Evolutionary conservation across 345 rosid species (phyloP), one percentile per base, ranked within the genome.

Genomic region (Moringa oleifera): DNA sequence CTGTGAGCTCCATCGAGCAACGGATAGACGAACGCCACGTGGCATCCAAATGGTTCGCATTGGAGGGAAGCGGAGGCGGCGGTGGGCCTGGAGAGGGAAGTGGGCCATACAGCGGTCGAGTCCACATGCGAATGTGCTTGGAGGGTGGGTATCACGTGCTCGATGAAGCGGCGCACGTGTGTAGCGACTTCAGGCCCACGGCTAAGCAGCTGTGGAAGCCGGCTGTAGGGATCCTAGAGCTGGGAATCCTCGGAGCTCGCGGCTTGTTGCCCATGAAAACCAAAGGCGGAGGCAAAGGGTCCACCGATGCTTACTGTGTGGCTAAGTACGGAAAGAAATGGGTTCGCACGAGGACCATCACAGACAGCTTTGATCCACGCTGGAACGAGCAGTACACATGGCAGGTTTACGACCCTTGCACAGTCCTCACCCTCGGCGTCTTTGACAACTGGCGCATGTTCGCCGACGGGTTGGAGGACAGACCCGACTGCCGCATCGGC

Each of bases 341-440:
- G 99, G 97, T 90, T 49, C 85, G 97, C 53, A 94, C 99, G 0
- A 67, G 97, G 21, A 90, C 99, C 6, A 77, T 94, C 37, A 82
- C 81, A 0, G 99, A 94, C 75, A 83, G 88, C 85, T 85, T 94
- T 36, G 96, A 90, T 72, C 97, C 99, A 36, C 87, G 97, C 20
- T 94, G 99, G 99, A 90, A 94, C 61, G 97, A 90, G 75, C 97
- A 90, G 84, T 90, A 94, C 73, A 90, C 99, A 23, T 94, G 99
- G 99, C 99, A 94, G 79, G 99, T 94, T 17, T 94, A 94, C 36
- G 99, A 94, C 59, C 99, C 99, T 0, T 85, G 88, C 76, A 90
- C 99, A 0, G 97, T 94, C 8, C 75, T 94, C 55, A 94, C 97
- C 0, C 56, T 88, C 0, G 96, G 87, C 0, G 97, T 94, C 0